These are phyloP conservation scores for Auriscalpium microsporum DNA, from an alignment of 768 basidiomycete genomes.

Conservation along the genomic window DNA sequence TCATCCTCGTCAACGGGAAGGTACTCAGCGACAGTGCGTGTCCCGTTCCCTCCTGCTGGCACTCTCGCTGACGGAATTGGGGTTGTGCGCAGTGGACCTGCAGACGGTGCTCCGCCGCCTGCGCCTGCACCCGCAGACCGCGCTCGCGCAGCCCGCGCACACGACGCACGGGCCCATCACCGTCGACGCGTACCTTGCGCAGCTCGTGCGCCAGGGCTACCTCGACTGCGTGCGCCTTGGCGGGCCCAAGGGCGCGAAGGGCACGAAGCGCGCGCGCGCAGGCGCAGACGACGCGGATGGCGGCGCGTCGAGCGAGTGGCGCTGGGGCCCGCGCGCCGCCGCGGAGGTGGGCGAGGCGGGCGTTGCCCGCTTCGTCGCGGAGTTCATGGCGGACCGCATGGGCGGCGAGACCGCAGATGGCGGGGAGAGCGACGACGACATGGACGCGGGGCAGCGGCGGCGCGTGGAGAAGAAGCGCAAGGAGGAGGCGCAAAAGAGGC, in stretches of 20 bases:
- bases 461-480: constrained; percentile 13
- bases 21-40: constrained; percentile 65
- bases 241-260: constrained; percentile 31
- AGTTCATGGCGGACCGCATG: constrained; percentile 57
- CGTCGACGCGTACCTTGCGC: constrained; percentile 58
- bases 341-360: constrained; percentile 77
- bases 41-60: background rate
- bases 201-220: constrained; percentile 64
- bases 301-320: constrained; percentile 58
- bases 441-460: constrained; percentile 14
- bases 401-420: background rate
- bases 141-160: constrained; percentile 43
- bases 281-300: constrained; percentile 29
- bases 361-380: constrained; percentile 66
- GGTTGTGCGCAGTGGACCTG: constrained; percentile 52
- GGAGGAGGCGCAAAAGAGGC: constrained; percentile 25
- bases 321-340: constrained; percentile 77
- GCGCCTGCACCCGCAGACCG: constrained; percentile 41
- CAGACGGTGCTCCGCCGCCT: constrained; percentile 62
- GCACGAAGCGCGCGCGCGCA: constrained; percentile 46
- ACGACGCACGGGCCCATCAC: constrained; percentile 43
- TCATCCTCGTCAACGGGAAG: constrained; percentile 77
- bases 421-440: constrained; percentile 4
- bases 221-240: constrained; percentile 60
- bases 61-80: background rate